Evolutionary conservation across 768 basidiomycete genomes (phyloP).

Genomic region (Xerocomus brunneocitrinus): DNA sequence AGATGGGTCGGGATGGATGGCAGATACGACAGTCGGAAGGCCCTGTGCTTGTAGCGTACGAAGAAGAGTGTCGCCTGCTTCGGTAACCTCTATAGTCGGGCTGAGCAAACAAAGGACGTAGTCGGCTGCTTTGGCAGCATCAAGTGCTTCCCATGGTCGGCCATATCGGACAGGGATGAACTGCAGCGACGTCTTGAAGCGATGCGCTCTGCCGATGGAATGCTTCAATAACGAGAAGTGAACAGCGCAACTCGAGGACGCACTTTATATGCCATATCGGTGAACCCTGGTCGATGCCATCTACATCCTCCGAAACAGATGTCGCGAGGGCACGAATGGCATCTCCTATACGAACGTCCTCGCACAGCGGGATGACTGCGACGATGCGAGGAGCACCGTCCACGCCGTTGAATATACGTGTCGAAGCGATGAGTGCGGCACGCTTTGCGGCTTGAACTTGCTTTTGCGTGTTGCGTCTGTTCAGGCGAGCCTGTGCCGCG

Average conservation of each 20-base stretch:
- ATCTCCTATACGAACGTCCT: slow-evolving; percentile 51
- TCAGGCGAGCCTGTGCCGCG: slow-evolving; percentile 65
- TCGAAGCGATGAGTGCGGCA: slow-evolving; percentile 59
- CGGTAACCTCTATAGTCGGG: slow-evolving; percentile 72
- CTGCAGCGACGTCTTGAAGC: slow-evolving; percentile 89
- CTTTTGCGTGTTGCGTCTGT: slow-evolving; percentile 81
- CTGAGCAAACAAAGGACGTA: slow-evolving; percentile 87
- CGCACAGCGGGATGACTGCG: slow-evolving; percentile 78
- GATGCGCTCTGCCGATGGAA: slow-evolving; percentile 56
- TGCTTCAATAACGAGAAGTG: slow-evolving; percentile 1
- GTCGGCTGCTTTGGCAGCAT: slow-evolving; percentile 84
- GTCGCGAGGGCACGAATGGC: slow-evolving; percentile 56
- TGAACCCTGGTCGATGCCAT: slow-evolving; percentile 7
- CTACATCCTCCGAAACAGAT: slow-evolving; percentile 47
- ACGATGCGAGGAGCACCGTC: slow-evolving; percentile 84
- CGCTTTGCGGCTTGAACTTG: slow-evolving; percentile 76
- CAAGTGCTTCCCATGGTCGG: slow-evolving; percentile 71
- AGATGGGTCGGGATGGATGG: slow-evolving; percentile 52
- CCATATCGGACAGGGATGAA: slow-evolving; percentile 75
- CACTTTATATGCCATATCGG: slow-evolving; percentile 64
- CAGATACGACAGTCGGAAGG: slow-evolving; percentile 76
- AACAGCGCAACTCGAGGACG: slow-evolving; percentile 15
- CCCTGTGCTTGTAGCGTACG: slow-evolving; percentile 89
- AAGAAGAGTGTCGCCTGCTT: slow-evolving; percentile 83
- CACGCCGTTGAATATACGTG: slow-evolving; percentile 72